These are phyloP conservation scores for Coemansia sp. DNA, from an alignment of 192 early-diverging fungal genomes.

Conservation along the genomic window DNA sequence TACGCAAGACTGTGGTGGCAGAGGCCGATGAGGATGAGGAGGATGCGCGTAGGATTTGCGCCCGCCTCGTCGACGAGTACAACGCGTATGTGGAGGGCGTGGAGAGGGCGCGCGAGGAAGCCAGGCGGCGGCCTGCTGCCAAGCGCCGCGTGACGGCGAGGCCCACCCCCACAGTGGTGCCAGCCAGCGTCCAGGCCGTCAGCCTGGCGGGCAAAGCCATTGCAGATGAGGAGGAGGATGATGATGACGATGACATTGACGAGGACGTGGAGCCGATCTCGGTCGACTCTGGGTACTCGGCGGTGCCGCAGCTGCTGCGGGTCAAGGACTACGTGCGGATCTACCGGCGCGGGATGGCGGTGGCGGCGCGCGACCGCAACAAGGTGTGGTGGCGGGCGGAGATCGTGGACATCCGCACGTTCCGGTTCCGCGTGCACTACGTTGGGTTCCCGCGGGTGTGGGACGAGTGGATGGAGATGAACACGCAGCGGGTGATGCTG, in stretches of 20 bases:
- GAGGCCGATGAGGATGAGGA: slow-evolving; percentile 31
- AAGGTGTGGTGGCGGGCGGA: slow-evolving; percentile 63
- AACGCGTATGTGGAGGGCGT: slow-evolving; percentile 37
- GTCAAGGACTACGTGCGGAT: slow-evolving; percentile 52
- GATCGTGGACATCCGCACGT: slow-evolving; percentile 63
- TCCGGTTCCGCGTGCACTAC: slow-evolving; percentile 65
- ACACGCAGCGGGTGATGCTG: slow-evolving; percentile 61
- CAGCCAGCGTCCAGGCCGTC: slow-evolving; percentile 11
- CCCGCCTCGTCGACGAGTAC: slow-evolving; percentile 43
- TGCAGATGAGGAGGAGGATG: slow-evolving; percentile 2
- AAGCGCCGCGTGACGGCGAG: slow-evolving; percentile 1
- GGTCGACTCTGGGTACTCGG: slow-evolving; percentile 29
- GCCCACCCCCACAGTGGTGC: slow-evolving; percentile 6
- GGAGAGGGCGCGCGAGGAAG: slow-evolving; percentile 16
- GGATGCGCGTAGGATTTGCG: slow-evolving; percentile 38
- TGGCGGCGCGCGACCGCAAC: slow-evolving; percentile 63
- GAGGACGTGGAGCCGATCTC: slow-evolving; percentile 40
- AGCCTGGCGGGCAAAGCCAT: slow-evolving; percentile 10
- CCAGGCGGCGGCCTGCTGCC: background rate
- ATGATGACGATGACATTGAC: slow-evolving; percentile 18
- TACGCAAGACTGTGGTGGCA: slow-evolving; percentile 11
- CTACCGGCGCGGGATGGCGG: slow-evolving; percentile 44
- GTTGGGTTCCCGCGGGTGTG: slow-evolving; percentile 55
- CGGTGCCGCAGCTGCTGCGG: slow-evolving; percentile 48
- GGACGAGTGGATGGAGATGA: slow-evolving; percentile 75